Percentiles rank a stretch among this genome's conserved stretches.
Conservation (phyloP, 2,329 filamentous ascomycete genomes). For the Aphanocladium album region DNA sequence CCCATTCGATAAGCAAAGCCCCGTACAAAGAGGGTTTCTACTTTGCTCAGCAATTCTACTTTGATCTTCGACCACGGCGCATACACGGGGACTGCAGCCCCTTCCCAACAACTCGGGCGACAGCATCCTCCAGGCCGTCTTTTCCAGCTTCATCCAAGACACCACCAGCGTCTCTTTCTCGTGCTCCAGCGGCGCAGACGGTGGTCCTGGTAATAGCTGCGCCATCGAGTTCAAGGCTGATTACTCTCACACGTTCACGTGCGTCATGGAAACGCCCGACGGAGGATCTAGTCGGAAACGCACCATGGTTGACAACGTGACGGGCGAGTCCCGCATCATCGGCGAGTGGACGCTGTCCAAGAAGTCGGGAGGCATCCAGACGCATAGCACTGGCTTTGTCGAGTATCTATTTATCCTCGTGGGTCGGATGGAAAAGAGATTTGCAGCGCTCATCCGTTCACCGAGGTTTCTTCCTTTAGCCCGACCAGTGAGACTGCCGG, state of each 20-base stretch:
- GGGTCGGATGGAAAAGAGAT: not conserved
- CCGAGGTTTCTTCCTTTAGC: conserved; percentile 11
- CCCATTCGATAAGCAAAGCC: conserved; percentile 19
- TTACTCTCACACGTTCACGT: conserved; percentile 19
- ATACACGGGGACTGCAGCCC: conserved; percentile 22
- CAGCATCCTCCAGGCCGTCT: conserved; percentile 19
- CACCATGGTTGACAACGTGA: conserved; percentile 17
- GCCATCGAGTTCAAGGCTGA: conserved; percentile 16
- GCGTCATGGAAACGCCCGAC: conserved; percentile 16
- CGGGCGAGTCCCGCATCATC: conserved; percentile 13
- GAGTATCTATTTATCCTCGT: conserved; percentile 20
- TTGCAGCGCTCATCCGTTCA: conserved; percentile 16
- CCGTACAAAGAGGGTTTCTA: conserved; percentile 18
- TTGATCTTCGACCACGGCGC: conserved; percentile 10
- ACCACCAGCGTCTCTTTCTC: conserved; percentile 15
- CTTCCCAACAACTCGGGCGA: conserved; percentile 12
- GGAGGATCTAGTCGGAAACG: conserved; percentile 20
- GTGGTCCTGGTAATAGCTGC: conserved; percentile 22
- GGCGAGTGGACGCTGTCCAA: conserved; percentile 20
- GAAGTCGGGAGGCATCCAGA: conserved; percentile 15
- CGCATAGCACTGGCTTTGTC: conserved; percentile 19
- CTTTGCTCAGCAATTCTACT: conserved; percentile 22
- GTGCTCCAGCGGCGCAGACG: conserved; percentile 23
- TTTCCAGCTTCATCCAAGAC: conserved; percentile 20
- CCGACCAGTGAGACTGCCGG: conserved; percentile 15